These are phyloP conservation scores for Thalassiosira exigua DNA, from an alignment of 352 stramenopile genomes.

Conservation along the genomic window DNA sequence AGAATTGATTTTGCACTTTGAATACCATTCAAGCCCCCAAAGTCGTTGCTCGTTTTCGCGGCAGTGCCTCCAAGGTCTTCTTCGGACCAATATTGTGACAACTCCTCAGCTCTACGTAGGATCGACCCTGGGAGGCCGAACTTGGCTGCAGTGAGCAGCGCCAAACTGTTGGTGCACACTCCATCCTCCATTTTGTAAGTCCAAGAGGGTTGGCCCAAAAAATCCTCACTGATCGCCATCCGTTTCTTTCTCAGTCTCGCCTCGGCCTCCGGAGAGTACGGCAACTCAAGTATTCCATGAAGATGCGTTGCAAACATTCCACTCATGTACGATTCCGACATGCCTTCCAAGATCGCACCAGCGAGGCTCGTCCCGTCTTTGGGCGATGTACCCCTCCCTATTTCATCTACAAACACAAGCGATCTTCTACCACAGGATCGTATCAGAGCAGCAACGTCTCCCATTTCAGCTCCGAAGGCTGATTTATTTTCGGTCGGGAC, in stretches of 20 bases:
- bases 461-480: constrained; percentile 87
- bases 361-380: constrained; percentile 85
- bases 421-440: constrained; percentile 75
- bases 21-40: constrained; percentile 12
- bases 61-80: background rate
- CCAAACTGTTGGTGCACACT: constrained; percentile 84
- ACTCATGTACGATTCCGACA: constrained; percentile 75
- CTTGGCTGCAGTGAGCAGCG: constrained; percentile 82
- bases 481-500: constrained; percentile 84
- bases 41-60: background rate
- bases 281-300: constrained; percentile 86
- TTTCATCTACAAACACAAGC: constrained; percentile 87
- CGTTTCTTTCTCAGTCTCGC: constrained; percentile 41
- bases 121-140: constrained; percentile 83
- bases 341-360: constrained; percentile 84
- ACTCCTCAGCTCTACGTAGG: constrained; percentile 70
- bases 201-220: constrained; percentile 64
- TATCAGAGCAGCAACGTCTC: constrained; percentile 83
- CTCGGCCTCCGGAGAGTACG: constrained; percentile 61
- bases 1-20: constrained; percentile 39
- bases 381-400: constrained; percentile 84
- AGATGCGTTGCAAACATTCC: constrained; percentile 89
- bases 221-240: constrained; percentile 45
- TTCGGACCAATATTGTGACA: constrained; percentile 51
- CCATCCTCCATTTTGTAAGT: constrained; percentile 87